A percentile compares a stretch with the other conserved stretches of the same genome.
Evolutionary conservation across 2,329 filamentous ascomycete genomes (phyloP).

Genomic region (Microdochium nivale): DNA sequence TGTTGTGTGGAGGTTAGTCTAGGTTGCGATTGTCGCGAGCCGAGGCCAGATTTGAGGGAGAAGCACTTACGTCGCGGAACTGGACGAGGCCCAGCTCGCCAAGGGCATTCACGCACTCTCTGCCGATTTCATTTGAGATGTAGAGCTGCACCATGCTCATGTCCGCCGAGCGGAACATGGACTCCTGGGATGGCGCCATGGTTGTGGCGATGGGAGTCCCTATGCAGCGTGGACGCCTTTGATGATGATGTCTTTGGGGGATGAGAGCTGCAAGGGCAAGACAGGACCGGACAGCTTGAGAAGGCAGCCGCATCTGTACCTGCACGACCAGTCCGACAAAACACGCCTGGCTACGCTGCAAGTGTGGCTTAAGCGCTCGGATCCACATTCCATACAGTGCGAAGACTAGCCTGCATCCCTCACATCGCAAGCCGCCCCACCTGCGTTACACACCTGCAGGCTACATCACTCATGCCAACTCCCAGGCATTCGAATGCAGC

Average conservation of each 20-base stretch:
- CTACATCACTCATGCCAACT: too few relatives aligned
- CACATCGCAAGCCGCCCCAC: too few relatives aligned
- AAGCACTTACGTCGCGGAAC: conserved; percentile 78
- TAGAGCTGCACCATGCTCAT: conserved; percentile 99
- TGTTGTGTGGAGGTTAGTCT: conserved; percentile 26
- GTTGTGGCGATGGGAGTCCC: conserved; percentile 10
- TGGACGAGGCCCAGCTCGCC: conserved; percentile 95
- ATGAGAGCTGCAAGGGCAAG: conserved; percentile 9
- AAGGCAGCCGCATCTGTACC: background rate
- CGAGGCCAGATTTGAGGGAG: conserved; percentile 8
- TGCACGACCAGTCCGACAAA: background rate
- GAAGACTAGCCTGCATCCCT: too few relatives aligned
- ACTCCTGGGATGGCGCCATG: conserved; percentile 69
- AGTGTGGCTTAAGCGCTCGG: background rate
- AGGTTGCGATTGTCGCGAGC: conserved; percentile 1
- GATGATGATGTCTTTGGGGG: conserved; percentile 5
- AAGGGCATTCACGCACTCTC: conserved; percentile 92
- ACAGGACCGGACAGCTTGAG: background rate
- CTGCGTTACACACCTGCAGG: too few relatives aligned
- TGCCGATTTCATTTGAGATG: conserved; percentile 96
- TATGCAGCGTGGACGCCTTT: conserved; percentile 1
- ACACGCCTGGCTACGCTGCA: background rate
- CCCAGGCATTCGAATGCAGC: too few relatives aligned
- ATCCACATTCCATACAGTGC: too few relatives aligned
- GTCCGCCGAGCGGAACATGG: conserved; percentile 98